Base-by-base conservation (phyloP, 345 rosid species). In the Hirschfeldia incana region DNA sequence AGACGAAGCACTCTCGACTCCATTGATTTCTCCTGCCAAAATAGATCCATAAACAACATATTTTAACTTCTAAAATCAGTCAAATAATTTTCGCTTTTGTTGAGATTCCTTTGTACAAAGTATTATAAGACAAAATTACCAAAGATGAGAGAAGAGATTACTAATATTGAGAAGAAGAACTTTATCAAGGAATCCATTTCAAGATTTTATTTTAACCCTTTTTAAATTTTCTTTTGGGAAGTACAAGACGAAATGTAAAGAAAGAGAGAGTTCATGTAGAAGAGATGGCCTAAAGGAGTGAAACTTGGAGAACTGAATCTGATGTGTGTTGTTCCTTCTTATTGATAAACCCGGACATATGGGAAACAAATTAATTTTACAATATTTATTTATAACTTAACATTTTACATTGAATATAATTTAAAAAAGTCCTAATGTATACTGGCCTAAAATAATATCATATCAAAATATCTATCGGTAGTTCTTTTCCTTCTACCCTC, bases 21-120 rank as follows among this genome's bases (percentile, higher is more conserved):
- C 80, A 59, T 8, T 75, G 17, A 75, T 61, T 17, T 75, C 58
- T 66, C 77, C 78, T 74, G 36, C 34, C 46, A 57, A 57, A 61
- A 69, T 37, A 27, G 15, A 57, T 64, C 13, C 27, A 30, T 51
- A 46, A 1, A 46, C 2, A 72, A 39, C 67, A 62, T 39, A 28
- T 42, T 9, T n/a, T n/a, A 72, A 62, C 37, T 27, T 29, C 17
- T 28, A 2, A 60, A 28, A 49, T 8, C 16, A 51, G 49, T 70
- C 30, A 55, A 16, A 2, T 51, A 49, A 11, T 44, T 13, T 13
- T 69, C 15, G 30, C 10, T 2, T 4, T 72, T 4, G 60, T 13
- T 39, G 8, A 8, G 16, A 29, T 11, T 11, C 13, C 12, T 7
- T 32, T 63, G n/a, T 64, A 33, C 33, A 4, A 27, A 28, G 34